Percentiles rank a stretch among this genome's conserved stretches.
phyloP scores from a whole-genome alignment of 805 yeast species.

The Pichia phayaonensis region DNA sequence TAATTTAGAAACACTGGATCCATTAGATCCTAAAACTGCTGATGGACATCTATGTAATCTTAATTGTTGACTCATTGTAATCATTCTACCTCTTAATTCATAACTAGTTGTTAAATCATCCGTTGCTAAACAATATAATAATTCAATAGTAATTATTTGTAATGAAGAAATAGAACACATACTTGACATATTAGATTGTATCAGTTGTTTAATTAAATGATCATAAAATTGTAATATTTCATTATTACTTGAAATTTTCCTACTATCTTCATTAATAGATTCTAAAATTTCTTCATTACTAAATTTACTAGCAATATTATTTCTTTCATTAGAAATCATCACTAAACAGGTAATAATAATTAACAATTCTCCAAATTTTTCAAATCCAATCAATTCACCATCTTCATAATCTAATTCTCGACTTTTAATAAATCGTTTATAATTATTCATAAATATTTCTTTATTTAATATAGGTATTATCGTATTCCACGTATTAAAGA shows the following conservation, averaged over 20 bases:
- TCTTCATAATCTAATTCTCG: constrained; percentile 38
- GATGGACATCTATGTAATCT: constrained; percentile 83
- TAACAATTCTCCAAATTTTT: constrained; percentile 50
- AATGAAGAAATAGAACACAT: constrained; percentile 60
- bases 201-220: constrained; percentile 52
- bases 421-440: constrained; percentile 38
- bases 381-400: constrained; percentile 36
- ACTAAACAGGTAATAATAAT: constrained; percentile 44
- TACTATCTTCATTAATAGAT: constrained; percentile 2
- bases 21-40: constrained; percentile 62
- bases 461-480: constrained; percentile 64
- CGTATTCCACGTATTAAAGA: constrained; percentile 73
- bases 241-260: constrained; percentile 16
- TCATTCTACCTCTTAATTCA: constrained; percentile 65
- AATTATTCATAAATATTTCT: constrained; percentile 57
- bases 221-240: constrained; percentile 46
- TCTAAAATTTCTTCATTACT: not conserved
- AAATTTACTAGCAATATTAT: constrained; percentile 11
- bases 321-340: constrained; percentile 33
- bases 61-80: constrained; percentile 79
- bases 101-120: constrained; percentile 73
- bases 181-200: constrained; percentile 51
- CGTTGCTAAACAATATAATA: constrained; percentile 61
- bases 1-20: constrained; percentile 53
- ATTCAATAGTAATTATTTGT: constrained; percentile 60